Conservation (phyloP, 2,329 filamentous ascomycete genomes). For the Whalleya microplaca region DNA sequence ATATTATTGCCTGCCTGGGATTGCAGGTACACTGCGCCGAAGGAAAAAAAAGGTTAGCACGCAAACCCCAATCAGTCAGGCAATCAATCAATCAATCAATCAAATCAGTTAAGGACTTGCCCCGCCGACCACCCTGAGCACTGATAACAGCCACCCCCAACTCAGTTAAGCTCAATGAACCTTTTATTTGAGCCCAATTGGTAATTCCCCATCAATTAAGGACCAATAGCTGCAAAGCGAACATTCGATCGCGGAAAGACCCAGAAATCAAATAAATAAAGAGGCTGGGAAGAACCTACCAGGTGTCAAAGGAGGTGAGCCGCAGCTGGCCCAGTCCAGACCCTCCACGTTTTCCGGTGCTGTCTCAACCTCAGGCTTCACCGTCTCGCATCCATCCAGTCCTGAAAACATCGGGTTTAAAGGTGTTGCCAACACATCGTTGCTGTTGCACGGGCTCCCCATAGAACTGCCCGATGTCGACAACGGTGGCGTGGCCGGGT, state of each 20-base stretch:
- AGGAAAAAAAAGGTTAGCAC: constrained; percentile 28
- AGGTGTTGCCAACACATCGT: constrained; percentile 79
- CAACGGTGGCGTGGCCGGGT: constrained; percentile 84
- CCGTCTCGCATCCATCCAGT: constrained; percentile 66
- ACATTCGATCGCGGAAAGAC: no score
- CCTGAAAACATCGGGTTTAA: constrained; percentile 79
- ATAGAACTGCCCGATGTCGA: constrained; percentile 83
- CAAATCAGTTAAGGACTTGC: neutral
- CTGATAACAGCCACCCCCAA: neutral
- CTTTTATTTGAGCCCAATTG: neutral
- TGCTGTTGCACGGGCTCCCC: constrained; percentile 77
- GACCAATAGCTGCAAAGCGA: neutral
- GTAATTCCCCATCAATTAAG: neutral
- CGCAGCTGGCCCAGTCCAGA: constrained; percentile 75
- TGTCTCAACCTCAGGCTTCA: constrained; percentile 74
- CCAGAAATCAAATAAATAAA: constrained; percentile 7
- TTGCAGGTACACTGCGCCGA: constrained; percentile 37
- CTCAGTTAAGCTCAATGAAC: neutral
- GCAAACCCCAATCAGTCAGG: constrained; percentile 6
- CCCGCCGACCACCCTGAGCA: neutral
- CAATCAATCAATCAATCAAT: neutral
- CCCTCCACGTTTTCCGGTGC: constrained; percentile 73
- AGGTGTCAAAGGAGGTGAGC: constrained; percentile 87
- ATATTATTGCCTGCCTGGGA: constrained; percentile 49
- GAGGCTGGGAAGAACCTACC: constrained; percentile 63